phyloP scores from a whole-genome alignment of 441 rosid genomes.

The Viola pubescens region DNA sequence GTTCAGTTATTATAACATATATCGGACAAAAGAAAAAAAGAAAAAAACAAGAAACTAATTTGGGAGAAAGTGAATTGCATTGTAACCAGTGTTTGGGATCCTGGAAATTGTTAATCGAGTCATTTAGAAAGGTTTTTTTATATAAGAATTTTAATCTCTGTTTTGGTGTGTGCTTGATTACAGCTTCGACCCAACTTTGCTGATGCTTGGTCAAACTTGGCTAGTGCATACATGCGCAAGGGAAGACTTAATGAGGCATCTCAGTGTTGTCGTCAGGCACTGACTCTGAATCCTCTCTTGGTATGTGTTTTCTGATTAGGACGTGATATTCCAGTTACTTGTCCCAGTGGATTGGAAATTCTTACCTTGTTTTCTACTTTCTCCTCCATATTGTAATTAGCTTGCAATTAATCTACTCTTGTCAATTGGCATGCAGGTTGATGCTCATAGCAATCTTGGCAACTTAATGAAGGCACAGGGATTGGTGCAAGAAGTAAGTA shows the following conservation, averaged over 20 bases:
- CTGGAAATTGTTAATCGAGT: background rate
- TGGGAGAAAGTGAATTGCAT: too few relatives aligned
- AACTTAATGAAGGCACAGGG: conserved; percentile 97
- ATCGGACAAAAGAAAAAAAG: too few relatives aligned
- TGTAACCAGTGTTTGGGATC: too few relatives aligned
- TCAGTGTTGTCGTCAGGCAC: conserved; percentile 94
- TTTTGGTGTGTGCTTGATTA: conserved; percentile 12
- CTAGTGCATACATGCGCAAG: conserved; percentile 94
- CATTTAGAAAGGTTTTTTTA: background rate
- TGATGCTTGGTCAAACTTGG: conserved; percentile 98
- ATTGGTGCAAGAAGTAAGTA: conserved; percentile 88
- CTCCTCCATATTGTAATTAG: too few relatives aligned
- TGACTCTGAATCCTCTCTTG: conserved; percentile 79
- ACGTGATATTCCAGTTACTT: too few relatives aligned
- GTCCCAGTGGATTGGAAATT: background rate
- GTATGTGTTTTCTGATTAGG: conserved; percentile 26
- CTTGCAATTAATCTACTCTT: background rate
- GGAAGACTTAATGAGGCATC: conserved; percentile 91
- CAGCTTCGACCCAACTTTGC: conserved; percentile 96
- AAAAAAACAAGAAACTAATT: too few relatives aligned
- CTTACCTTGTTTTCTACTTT: too few relatives aligned
- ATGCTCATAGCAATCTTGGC: conserved; percentile 96
- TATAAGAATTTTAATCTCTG: conserved; percentile 11
- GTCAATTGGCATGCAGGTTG: conserved; percentile 52
- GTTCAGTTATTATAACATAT: background rate